These are phyloP conservation scores for Vaccinium vitisidaea DNA, from an alignment of 148 eudicot genomes.

Conservation along the genomic window DNA sequence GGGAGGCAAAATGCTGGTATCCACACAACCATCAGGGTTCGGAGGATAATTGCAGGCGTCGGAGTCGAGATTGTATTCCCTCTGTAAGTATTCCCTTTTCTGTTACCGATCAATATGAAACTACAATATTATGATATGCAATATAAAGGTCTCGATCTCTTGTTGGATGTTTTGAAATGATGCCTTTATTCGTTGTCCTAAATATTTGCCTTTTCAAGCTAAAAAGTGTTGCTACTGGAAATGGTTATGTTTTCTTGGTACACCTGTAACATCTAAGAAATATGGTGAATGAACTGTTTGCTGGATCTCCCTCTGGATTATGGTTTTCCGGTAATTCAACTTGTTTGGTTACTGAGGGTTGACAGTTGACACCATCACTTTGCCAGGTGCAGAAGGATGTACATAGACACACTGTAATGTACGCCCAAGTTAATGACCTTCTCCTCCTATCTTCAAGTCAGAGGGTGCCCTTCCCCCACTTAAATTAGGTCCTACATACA, in stretches of 20 bases:
- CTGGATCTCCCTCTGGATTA: neutral
- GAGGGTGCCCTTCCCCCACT: neutral
- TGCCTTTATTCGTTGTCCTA: neutral
- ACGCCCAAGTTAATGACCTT: neutral
- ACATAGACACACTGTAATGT: neutral
- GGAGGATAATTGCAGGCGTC: slow-evolving; percentile 84
- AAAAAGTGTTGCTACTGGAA: neutral
- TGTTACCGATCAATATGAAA: neutral
- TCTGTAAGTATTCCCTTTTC: slow-evolving; percentile 51
- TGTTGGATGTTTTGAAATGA: neutral
- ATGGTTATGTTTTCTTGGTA: no score
- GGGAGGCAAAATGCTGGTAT: slow-evolving; percentile 94
- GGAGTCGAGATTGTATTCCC: slow-evolving; percentile 98
- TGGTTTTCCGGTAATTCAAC: neutral
- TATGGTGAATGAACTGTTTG: neutral
- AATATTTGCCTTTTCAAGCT: neutral
- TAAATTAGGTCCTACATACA: neutral
- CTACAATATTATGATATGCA: neutral
- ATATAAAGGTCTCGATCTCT: neutral
- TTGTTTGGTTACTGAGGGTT: neutral
- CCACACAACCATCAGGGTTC: slow-evolving; percentile 83
- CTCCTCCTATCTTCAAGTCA: neutral
- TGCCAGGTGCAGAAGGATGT: neutral
- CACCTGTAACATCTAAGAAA: neutral
- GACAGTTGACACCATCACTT: neutral